These are phyloP conservation scores for Phytophthora parvispora DNA, from an alignment of 352 stramenopile genomes.

Conservation along the genomic window DNA sequence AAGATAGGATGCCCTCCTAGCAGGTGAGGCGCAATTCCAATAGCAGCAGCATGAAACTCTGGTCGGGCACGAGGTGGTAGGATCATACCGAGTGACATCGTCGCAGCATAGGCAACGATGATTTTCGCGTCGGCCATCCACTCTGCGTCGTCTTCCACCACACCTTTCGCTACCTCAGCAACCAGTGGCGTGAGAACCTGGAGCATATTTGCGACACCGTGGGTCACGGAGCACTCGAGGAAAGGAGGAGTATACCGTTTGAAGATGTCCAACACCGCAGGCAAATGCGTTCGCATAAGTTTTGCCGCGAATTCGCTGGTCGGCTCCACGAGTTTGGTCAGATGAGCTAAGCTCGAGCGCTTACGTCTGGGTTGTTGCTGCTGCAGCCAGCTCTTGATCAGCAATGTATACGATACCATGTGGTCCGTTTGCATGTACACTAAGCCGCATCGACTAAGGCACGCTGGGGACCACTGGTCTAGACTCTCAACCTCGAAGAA, in stretches of 20 bases:
- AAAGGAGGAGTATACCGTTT: slow-evolving; percentile 51
- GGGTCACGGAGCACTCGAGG: slow-evolving; percentile 51
- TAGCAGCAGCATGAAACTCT: slow-evolving; percentile 37
- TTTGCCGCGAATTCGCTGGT: slow-evolving; percentile 48
- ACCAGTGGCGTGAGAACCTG: slow-evolving; percentile 52
- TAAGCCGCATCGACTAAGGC: slow-evolving; percentile 61
- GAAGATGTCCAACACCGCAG: slow-evolving; percentile 61
- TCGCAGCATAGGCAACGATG: slow-evolving; percentile 47
- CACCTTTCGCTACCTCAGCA: slow-evolving; percentile 37
- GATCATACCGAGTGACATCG: slow-evolving; percentile 43
- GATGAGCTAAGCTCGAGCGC: slow-evolving; percentile 14
- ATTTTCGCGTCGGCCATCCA: slow-evolving; percentile 39
- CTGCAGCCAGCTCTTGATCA: slow-evolving; percentile 75
- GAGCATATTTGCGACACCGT: slow-evolving; percentile 61
- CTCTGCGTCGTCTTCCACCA: slow-evolving; percentile 27
- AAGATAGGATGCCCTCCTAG: slow-evolving; percentile 23
- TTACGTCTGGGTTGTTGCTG: slow-evolving; percentile 28
- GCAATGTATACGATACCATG: slow-evolving; percentile 65
- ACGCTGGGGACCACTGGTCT: slow-evolving; percentile 60
- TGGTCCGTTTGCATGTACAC: slow-evolving; percentile 64
- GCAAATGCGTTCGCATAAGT: slow-evolving; percentile 55
- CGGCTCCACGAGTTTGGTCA: slow-evolving; percentile 16
- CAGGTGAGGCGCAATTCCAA: slow-evolving; percentile 43
- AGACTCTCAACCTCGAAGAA: slow-evolving; percentile 70
- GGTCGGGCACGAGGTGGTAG: slow-evolving; percentile 33